phyloP scores from a whole-genome alignment of 768 basidiomycete genomes.

The Daedaleopsis nitida region DNA sequence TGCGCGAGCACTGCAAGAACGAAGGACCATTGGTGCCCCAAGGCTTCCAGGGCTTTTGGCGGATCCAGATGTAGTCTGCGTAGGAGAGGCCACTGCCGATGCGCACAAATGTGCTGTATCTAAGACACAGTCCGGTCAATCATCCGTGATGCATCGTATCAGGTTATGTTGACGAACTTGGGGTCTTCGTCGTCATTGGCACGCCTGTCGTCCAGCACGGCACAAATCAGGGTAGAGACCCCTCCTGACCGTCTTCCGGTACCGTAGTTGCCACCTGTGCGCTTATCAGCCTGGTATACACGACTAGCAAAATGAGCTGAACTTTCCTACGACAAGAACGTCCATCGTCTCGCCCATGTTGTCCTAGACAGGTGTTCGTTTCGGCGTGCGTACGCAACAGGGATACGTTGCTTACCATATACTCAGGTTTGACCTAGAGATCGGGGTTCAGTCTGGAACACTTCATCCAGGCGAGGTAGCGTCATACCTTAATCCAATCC shows the following conservation, averaged over 20 bases:
- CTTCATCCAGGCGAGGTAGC: no score
- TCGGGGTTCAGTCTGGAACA: not conserved
- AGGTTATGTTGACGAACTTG: conserved; percentile 45
- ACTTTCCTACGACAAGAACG: conserved; percentile 82
- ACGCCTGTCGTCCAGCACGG: conserved; percentile 77
- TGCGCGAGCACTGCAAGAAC: conserved; percentile 65
- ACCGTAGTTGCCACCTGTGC: conserved; percentile 83
- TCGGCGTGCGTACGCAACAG: not conserved
- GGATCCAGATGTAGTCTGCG: conserved; percentile 84
- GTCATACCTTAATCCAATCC: conserved; percentile 87
- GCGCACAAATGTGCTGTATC: conserved; percentile 86
- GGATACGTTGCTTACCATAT: conserved; percentile 56
- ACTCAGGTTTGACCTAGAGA: conserved; percentile 78
- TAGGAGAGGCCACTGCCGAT: conserved; percentile 90
- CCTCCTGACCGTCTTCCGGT: conserved; percentile 84
- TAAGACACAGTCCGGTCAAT: conserved; percentile 55
- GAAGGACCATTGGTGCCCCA: conserved; percentile 78
- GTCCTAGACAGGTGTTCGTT: conserved; percentile 49
- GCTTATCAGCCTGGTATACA: conserved; percentile 4
- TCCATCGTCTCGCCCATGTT: conserved; percentile 94
- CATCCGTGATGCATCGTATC: not conserved
- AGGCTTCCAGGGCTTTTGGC: conserved; percentile 77
- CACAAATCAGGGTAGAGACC: conserved; percentile 88
- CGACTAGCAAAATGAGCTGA: not conserved
- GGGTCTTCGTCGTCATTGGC: conserved; percentile 57